A percentile compares a stretch with the other conserved stretches of the same genome.
These are phyloP conservation scores for Cercospora sp. DNA, from an alignment of 2,329 filamentous ascomycete genomes.

Conservation along the genomic window DNA sequence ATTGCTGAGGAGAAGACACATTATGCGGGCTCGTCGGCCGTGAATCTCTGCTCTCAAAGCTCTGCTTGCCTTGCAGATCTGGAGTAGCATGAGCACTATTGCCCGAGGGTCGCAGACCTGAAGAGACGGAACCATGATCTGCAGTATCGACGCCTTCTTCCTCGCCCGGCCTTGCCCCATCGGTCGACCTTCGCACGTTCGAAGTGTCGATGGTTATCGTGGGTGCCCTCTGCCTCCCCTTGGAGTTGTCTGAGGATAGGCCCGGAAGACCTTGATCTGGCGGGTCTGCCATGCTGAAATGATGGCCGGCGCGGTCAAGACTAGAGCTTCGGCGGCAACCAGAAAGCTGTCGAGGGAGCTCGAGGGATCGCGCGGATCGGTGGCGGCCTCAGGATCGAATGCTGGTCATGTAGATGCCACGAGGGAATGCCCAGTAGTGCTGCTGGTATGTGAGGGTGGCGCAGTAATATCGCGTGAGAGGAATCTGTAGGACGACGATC, in stretches of 20 bases:
- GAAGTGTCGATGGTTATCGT: constrained; percentile 56
- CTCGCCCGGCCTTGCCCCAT: constrained; percentile 39
- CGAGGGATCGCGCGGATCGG: neutral
- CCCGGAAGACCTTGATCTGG: neutral
- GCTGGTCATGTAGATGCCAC: constrained; percentile 10
- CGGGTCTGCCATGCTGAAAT: constrained; percentile 13
- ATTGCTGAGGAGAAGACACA: constrained; percentile 62
- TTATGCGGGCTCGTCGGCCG: constrained; percentile 68
- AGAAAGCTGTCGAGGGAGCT: neutral
- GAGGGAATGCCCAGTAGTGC: neutral
- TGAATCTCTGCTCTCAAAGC: constrained; percentile 66
- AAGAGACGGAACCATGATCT: constrained; percentile 17
- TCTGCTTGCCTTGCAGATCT: constrained; percentile 57
- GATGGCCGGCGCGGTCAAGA: neutral
- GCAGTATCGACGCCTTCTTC: constrained; percentile 37
- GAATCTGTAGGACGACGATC: neutral
- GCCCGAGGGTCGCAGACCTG: constrained; percentile 23
- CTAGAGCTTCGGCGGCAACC: neutral
- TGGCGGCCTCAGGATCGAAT: constrained; percentile 3
- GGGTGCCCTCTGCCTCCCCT: constrained; percentile 43
- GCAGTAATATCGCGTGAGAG: neutral
- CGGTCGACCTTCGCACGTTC: constrained; percentile 44
- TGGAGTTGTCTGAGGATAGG: constrained; percentile 4
- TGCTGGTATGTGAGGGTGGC: neutral
- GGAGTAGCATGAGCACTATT: constrained; percentile 37